A percentile compares a stretch with the other conserved stretches of the same genome.
Conservation (phyloP, 768 basidiomycete genomes). For the Cystofilobasidium ferigula region DNA sequence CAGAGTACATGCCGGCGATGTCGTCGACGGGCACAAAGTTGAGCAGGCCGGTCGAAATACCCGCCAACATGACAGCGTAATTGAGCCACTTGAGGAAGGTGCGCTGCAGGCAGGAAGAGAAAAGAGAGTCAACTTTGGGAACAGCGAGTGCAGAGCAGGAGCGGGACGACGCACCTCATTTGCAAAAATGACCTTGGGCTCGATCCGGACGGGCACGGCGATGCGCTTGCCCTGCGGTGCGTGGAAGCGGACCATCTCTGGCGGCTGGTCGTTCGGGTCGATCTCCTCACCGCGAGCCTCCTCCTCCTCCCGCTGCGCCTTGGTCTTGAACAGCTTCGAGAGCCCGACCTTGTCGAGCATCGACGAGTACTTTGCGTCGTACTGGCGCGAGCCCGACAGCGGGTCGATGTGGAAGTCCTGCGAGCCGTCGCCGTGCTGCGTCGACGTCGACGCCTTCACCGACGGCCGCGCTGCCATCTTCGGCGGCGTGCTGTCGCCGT, state of each 20-base stretch:
- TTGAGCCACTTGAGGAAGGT: conserved; percentile 70
- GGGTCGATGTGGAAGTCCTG: conserved; percentile 56
- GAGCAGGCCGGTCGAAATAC: conserved; percentile 73
- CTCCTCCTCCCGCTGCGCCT: conserved; percentile 35
- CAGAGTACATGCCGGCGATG: conserved; percentile 65
- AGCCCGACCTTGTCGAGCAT: conserved; percentile 50
- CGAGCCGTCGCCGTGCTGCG: not conserved
- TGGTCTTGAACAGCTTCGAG: conserved; percentile 38
- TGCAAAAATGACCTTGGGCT: conserved; percentile 91
- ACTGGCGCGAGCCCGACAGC: conserved; percentile 65
- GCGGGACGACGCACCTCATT: conserved; percentile 36
- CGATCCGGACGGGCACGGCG: conserved; percentile 85
- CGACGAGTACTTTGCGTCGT: conserved; percentile 62
- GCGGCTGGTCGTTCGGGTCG: conserved; percentile 43
- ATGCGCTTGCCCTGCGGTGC: conserved; percentile 83
- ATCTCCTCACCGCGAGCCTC: conserved; percentile 43
- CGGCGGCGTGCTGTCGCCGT: not conserved
- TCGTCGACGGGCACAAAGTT: conserved; percentile 39
- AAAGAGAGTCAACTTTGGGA: not conserved
- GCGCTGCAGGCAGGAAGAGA: conserved; percentile 9
- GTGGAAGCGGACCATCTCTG: conserved; percentile 43
- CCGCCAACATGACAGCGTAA: conserved; percentile 72
- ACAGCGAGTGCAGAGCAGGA: not conserved
- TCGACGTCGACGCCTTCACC: not conserved
- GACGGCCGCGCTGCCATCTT: not conserved